phyloP scores from a whole-genome alignment of 257 asterid genomes.

The Oldenlandia corymbosa region DNA sequence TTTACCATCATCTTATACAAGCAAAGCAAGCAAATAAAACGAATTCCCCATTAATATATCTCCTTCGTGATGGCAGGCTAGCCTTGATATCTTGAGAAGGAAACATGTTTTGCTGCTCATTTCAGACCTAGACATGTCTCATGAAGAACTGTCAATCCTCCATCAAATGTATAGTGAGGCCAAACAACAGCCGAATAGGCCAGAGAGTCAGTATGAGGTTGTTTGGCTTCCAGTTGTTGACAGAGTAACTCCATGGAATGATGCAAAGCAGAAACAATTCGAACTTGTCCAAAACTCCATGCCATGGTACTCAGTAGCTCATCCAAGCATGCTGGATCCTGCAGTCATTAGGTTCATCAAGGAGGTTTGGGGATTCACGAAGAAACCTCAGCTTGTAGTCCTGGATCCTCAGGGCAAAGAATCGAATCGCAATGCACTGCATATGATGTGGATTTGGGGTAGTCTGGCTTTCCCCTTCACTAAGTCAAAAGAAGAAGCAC shows the following conservation, averaged over 20 bases:
- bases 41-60: too few species aligned
- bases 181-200: constrained; percentile 35
- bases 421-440: constrained; percentile 58
- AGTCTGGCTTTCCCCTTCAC: constrained; percentile 76
- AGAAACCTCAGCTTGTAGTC: constrained; percentile 74
- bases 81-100: constrained; percentile 51
- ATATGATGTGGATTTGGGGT: constrained; percentile 98
- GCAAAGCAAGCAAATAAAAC: not conserved
- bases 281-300: constrained; percentile 39
- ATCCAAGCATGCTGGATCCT: constrained; percentile 54
- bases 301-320: constrained; percentile 86
- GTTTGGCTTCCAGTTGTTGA: constrained; percentile 80
- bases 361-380: constrained; percentile 50
- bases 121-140: constrained; percentile 60
- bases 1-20: not conserved
- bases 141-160: constrained; percentile 65
- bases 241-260: constrained; percentile 20
- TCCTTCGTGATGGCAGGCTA: constrained; percentile 37
- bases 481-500: constrained; percentile 42
- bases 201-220: constrained; percentile 57
- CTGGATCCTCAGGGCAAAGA: constrained; percentile 79
- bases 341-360: constrained; percentile 53
- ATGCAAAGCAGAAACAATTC: constrained; percentile 28
- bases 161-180: constrained; percentile 56
- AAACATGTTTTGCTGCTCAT: constrained; percentile 67